Conservation (phyloP, 2,329 filamentous ascomycete species). For the Cryphonectria naterciae region DNA sequence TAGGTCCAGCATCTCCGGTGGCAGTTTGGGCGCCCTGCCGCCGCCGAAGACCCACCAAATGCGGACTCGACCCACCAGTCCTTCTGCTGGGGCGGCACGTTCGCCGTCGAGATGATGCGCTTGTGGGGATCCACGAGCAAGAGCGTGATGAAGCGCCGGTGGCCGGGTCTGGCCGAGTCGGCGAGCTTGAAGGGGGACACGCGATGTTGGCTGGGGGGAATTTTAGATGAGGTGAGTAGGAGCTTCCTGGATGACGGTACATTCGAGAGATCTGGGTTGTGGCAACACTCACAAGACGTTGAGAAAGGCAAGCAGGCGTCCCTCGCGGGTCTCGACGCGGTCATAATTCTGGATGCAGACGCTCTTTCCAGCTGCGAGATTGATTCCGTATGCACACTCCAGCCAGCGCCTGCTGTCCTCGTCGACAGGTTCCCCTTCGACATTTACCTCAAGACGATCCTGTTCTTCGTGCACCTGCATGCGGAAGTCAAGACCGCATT, state of each 20-base stretch:
- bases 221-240: background rate
- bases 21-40: slow-evolving; percentile 5
- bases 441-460: slow-evolving; percentile 34
- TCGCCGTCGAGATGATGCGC: slow-evolving; percentile 48
- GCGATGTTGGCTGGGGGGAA: slow-evolving; percentile 47
- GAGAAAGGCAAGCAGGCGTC: slow-evolving; percentile 59
- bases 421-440: slow-evolving; percentile 29
- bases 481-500: slow-evolving; percentile 55
- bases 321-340: slow-evolving; percentile 48
- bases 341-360: slow-evolving; percentile 50
- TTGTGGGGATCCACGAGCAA: slow-evolving; percentile 63
- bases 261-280: background rate
- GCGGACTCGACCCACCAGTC: slow-evolving; percentile 43
- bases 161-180: slow-evolving; percentile 57
- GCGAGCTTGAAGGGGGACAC: slow-evolving; percentile 55
- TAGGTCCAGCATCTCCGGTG: slow-evolving; percentile 26
- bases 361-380: slow-evolving; percentile 37
- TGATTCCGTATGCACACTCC: slow-evolving; percentile 41
- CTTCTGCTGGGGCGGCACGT: slow-evolving; percentile 49
- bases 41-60: slow-evolving; percentile 11
- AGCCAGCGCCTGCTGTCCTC: slow-evolving; percentile 41
- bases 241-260: too few species aligned
- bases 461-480: slow-evolving; percentile 45
- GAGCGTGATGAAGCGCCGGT: slow-evolving; percentile 62
- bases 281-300: slow-evolving; percentile 43